Conservation (phyloP, 2,329 filamentous ascomycete species). For the Xylaria polymorpha region DNA sequence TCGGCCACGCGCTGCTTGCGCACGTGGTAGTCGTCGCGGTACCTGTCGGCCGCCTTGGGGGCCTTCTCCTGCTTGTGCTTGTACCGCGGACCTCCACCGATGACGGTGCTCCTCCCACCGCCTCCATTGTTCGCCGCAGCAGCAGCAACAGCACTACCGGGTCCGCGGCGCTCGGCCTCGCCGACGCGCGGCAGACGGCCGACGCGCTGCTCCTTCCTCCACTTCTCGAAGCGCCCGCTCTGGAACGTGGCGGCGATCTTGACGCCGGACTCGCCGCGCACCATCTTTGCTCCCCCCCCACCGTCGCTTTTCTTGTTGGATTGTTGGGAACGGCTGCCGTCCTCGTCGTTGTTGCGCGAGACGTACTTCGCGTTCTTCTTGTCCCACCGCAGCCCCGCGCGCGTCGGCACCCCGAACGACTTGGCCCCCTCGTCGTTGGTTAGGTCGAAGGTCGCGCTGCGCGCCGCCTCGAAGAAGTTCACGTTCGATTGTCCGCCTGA, state of each 20-base stretch:
- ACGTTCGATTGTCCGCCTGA: constrained; percentile 71
- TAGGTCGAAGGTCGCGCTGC: constrained; percentile 90
- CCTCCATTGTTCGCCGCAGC: constrained; percentile 42
- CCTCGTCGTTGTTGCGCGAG: constrained; percentile 88
- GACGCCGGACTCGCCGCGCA: constrained; percentile 89
- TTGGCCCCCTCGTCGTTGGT: constrained; percentile 86
- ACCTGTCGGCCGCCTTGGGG: constrained; percentile 94
- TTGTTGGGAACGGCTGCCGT: constrained; percentile 74
- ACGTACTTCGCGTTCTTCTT: constrained; percentile 98
- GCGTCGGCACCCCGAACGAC: constrained; percentile 80
- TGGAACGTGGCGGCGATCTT: constrained; percentile 96
- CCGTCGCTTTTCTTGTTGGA: constrained; percentile 60
- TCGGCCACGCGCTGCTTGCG: constrained; percentile 91
- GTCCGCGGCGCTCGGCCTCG: constrained; percentile 73
- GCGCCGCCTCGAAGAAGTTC: constrained; percentile 87
- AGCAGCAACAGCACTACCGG: constrained; percentile 46
- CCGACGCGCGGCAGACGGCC: constrained; percentile 83
- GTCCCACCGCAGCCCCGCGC: constrained; percentile 90
- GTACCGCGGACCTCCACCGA: constrained; percentile 64
- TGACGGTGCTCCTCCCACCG: constrained; percentile 46
- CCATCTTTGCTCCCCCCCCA: constrained; percentile 67
- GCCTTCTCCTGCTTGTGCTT: constrained; percentile 89
- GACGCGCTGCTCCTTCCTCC: constrained; percentile 88
- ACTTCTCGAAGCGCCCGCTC: constrained; percentile 91
- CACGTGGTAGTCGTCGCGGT: constrained; percentile 87